Percentiles rank a stretch among this genome's conserved stretches.
These are phyloP conservation scores for Populus deltoides DNA, from an alignment of 345 rosid species.

Conservation along the genomic window DNA sequence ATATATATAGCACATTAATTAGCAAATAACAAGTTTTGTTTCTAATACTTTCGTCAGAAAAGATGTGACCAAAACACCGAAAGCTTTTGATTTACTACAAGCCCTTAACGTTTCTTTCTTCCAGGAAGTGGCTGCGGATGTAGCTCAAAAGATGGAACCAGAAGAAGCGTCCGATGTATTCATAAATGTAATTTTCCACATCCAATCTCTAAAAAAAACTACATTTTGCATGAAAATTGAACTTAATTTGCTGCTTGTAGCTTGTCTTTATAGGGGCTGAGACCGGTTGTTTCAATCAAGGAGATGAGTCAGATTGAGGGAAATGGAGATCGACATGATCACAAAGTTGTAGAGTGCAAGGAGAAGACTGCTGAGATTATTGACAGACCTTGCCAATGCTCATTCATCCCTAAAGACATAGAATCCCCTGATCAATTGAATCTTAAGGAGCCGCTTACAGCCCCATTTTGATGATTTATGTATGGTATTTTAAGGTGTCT, in stretches of 20 bases:
- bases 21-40: too few species aligned
- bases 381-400: constrained; percentile 42
- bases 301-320: neutral
- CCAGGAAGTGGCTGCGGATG: constrained; percentile 49
- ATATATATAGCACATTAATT: too few species aligned
- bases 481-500: too few species aligned
- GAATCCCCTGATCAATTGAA: constrained; percentile 27
- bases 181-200: constrained; percentile 14
- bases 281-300: neutral
- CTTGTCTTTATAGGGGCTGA: constrained; percentile 20
- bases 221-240: too few species aligned
- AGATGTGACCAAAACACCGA: too few species aligned
- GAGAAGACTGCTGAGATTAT: neutral
- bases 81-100: too few species aligned
- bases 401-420: neutral
- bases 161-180: constrained; percentile 24
- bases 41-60: too few species aligned
- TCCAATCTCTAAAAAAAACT: too few species aligned
- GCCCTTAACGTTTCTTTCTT: too few species aligned
- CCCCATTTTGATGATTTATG: constrained; percentile 50
- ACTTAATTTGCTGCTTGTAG: neutral
- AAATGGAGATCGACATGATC: neutral
- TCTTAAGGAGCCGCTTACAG: constrained; percentile 43
- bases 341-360: neutral
- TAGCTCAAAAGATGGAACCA: constrained; percentile 32